Evolutionary conservation across 2,329 filamentous ascomycete species (phyloP).

Genomic region (Aspergillus neotritici): DNA sequence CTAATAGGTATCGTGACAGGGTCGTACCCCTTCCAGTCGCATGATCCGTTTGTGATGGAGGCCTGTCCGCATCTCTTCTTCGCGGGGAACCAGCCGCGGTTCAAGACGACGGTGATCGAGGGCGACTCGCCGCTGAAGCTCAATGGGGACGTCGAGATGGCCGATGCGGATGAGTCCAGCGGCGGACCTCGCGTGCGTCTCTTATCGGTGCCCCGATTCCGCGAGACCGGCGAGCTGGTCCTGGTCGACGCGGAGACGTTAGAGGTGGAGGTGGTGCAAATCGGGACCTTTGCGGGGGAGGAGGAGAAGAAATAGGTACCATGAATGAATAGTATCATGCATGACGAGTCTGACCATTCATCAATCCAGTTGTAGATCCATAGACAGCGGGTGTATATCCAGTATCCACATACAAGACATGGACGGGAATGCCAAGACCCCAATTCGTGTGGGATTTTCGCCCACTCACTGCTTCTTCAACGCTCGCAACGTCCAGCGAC

Average conservation of each 20-base stretch:
- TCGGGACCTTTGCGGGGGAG: constrained; percentile 39
- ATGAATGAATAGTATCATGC: neutral
- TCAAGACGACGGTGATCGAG: constrained; percentile 65
- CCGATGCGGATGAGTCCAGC: constrained; percentile 37
- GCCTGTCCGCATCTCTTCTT: constrained; percentile 88
- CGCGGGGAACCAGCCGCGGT: constrained; percentile 75
- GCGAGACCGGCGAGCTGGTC: constrained; percentile 70
- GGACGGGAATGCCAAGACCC: too few species aligned
- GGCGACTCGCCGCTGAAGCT: constrained; percentile 36
- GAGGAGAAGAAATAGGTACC: constrained; percentile 22
- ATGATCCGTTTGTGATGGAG: constrained; percentile 83
- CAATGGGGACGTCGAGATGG: constrained; percentile 33
- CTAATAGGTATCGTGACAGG: constrained; percentile 45
- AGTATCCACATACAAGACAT: too few species aligned
- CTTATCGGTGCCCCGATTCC: constrained; percentile 78
- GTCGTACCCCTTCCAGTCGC: constrained; percentile 93
- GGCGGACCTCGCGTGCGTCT: constrained; percentile 68
- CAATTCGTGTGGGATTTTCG: too few species aligned
- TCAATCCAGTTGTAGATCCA: too few species aligned
- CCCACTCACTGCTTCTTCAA: too few species aligned
- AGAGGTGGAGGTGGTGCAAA: constrained; percentile 66
- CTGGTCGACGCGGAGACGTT: constrained; percentile 81
- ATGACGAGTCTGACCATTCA: too few species aligned
- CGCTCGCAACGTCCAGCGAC: neutral
- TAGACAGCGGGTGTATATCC: too few species aligned